Percentiles rank a stretch among this genome's conserved stretches.
Evolutionary conservation across 192 early-diverging fungal genomes (phyloP).

Genomic region (Backusella luteola): DNA sequence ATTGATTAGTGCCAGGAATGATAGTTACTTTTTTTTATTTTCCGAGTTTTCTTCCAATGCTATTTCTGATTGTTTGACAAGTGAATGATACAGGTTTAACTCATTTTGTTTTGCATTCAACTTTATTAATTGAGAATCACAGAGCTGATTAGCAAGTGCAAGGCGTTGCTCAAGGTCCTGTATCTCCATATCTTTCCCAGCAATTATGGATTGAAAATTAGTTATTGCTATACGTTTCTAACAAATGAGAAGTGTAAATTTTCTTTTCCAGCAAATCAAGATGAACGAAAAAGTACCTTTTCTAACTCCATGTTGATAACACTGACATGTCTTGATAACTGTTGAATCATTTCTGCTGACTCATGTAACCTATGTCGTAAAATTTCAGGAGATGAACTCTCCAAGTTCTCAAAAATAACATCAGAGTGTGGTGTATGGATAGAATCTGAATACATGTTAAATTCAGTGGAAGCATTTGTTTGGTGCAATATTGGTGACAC

Average conservation of each 20-base stretch:
- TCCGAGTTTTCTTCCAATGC: slow-evolving; percentile 4
- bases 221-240: slow-evolving; percentile 13
- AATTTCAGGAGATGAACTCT: neutral
- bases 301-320: neutral
- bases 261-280: neutral
- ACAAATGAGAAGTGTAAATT: neutral
- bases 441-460: neutral
- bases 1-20: neutral
- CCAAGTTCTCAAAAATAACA: neutral
- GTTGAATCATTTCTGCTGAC: neutral
- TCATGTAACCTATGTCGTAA: neutral
- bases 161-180: slow-evolving; percentile 12
- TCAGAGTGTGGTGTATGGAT: neutral
- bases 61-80: slow-evolving; percentile 1
- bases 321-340: neutral
- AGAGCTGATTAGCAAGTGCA: neutral
- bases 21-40: slow-evolving; percentile 2
- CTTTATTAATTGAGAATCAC: neutral
- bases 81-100: neutral
- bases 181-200: slow-evolving; percentile 25
- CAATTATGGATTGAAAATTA: slow-evolving; percentile 12
- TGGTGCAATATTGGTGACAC: neutral
- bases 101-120: neutral
- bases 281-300: neutral
- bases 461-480: neutral